Evolutionary conservation across 306 rosid species (phyloP).

Genomic region (Glycine latifolia): DNA sequence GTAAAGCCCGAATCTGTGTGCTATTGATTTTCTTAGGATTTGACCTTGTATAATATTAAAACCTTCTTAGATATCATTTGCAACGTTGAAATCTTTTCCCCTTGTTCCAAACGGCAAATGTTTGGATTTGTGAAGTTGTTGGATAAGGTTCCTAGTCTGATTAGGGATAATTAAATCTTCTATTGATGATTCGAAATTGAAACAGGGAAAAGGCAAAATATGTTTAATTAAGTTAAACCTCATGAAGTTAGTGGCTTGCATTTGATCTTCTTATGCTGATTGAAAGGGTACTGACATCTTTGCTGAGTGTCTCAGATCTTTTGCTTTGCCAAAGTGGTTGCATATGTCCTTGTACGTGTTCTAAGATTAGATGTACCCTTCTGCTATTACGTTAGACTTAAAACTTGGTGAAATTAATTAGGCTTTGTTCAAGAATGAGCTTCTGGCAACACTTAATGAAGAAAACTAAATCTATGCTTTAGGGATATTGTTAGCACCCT

Average conservation of each 20-base stretch:
- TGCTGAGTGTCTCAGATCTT: neutral
- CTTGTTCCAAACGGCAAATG: neutral
- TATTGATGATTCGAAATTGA: slow-evolving; percentile 15
- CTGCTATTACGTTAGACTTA: neutral
- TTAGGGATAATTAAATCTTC: neutral
- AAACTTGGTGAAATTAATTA: neutral
- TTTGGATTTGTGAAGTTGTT: neutral
- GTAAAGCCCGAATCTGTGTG: neutral
- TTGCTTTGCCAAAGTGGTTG: slow-evolving; percentile 21
- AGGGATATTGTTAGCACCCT: slow-evolving; percentile 2
- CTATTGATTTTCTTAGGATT: neutral
- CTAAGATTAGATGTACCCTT: neutral
- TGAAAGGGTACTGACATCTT: neutral
- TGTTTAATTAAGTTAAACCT: neutral
- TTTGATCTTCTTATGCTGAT: slow-evolving; percentile 26
- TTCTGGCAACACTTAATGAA: neutral
- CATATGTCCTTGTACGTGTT: neutral
- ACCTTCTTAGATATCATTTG: neutral
- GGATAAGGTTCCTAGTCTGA: neutral
- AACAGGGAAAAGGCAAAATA: neutral
- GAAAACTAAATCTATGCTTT: neutral
- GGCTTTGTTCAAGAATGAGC: neutral
- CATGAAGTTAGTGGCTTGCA: neutral
- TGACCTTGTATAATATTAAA: no score
- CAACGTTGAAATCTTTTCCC: neutral